Evolutionary conservation across 202 grass and related monocot species (phyloP), one percentile per base, ranked within the genome.

Genomic region (Schoenoplectus tabernaemontani): DNA sequence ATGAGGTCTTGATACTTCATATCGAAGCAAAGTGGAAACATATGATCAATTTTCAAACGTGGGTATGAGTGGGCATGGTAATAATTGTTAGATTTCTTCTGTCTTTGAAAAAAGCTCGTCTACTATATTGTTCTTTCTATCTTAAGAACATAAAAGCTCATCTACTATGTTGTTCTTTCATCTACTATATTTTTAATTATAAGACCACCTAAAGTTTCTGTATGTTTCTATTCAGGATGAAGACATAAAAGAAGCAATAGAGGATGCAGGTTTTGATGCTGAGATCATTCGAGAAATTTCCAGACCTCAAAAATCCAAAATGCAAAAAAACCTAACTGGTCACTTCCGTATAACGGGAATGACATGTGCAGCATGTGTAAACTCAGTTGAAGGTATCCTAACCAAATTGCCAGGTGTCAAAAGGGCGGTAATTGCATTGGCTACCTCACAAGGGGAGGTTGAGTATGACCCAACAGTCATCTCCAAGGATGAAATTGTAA

Each of bases 341-440:
- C 96, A 99, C 47, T 99, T 99, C 85, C 91, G 83, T 53, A 99
- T 99, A 88, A 89, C 91, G 17, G 96, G 96, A 69, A 99, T 99
- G 96, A 99, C 92, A 50, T 99, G 96, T 39, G 90, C 96, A 24
- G 93, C 91, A 72, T 99, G 96, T 85, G 91, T 95, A n/a, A 99
- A 91, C 75, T 99, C 96, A 0, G 87, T 98, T 39, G 96, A 99
- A 89, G 86, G 86, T 23, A 99, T 99, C 83, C 84, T 99, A 53
- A 84, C 50, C 22, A 99, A 87, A 57, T 76, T 91, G 83, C 88
- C 96, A 12, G 96, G 96, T 61, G 87, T 99, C 77, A 91, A 90
- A 87, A 88, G 88, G 81, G 91, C 88, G 23, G 88, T 88, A 8
- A 81, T 99, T 87, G 89, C 96, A 47, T 78, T 99, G 82, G 85